phyloP scores from a whole-genome alignment of 257 asterid genomes.

The Solanum chmielewskii region DNA sequence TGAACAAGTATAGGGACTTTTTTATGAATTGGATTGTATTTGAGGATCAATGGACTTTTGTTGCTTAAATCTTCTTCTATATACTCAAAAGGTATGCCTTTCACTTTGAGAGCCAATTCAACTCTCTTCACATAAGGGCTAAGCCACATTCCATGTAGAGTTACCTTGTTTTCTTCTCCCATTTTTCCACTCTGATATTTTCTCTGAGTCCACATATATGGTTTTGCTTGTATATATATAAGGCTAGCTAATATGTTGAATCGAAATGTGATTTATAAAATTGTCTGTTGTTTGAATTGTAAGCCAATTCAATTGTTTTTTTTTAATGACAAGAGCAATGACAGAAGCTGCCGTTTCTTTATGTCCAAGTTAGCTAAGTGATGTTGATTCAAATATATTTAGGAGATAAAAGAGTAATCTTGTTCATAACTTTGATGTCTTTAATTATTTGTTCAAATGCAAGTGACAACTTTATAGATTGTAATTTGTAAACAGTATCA shows the following conservation, averaged over 20 bases:
- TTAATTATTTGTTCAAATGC: neutral
- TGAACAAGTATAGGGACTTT: neutral
- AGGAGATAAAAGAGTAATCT: neutral
- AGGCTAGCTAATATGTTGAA: neutral
- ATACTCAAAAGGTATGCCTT: slow-evolving; percentile 31
- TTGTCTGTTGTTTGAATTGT: neutral
- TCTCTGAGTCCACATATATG: neutral
- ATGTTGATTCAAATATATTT: neutral
- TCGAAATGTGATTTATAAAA: neutral
- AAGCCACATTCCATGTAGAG: slow-evolving; percentile 25
- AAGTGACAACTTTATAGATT: too few relatives aligned
- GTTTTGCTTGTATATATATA: neutral
- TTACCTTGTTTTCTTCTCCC: slow-evolving; percentile 27
- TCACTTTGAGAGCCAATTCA: slow-evolving; percentile 33
- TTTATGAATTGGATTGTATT: neutral
- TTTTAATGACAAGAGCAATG: neutral
- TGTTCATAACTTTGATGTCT: neutral
- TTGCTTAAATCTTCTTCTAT: slow-evolving; percentile 28
- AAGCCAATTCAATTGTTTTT: neutral
- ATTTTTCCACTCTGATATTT: neutral
- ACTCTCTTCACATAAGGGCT: slow-evolving; percentile 34
- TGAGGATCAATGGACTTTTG: slow-evolving; percentile 8
- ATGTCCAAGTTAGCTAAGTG: neutral
- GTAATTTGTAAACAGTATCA: too few relatives aligned
- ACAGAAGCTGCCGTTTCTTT: neutral